Evolutionary conservation across 140 eudicot species (phyloP).

Genomic region (Anethum foeniculum): DNA sequence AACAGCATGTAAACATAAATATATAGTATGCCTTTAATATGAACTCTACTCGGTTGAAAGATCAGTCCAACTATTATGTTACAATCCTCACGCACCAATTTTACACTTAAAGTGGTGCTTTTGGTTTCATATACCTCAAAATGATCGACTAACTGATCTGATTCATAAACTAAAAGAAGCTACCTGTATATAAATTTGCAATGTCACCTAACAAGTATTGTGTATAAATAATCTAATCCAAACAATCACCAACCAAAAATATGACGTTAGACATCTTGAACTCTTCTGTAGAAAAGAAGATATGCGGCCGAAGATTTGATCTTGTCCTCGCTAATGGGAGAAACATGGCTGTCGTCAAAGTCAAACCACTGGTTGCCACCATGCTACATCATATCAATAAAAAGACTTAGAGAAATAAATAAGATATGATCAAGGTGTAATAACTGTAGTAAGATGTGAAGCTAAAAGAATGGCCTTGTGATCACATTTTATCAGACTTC

Average conservation of each 20-base stretch:
- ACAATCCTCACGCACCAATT: not conserved
- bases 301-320: conserved; percentile 85
- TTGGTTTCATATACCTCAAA: not conserved
- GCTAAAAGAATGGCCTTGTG: not conserved
- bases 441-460: not conserved
- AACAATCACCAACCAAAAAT: not conserved
- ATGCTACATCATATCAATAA: conserved; percentile 48
- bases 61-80: not conserved
- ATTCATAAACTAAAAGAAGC: conserved; percentile 11
- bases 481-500: not conserved
- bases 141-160: not conserved
- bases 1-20: not conserved
- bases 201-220: conserved; percentile 4
- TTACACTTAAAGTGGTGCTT: not conserved
- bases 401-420: not conserved
- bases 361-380: conserved; percentile 73
- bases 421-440: not conserved
- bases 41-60: not conserved
- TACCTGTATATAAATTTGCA: conserved; percentile 13
- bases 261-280: conserved; percentile 28
- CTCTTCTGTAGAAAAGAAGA: conserved; percentile 78
- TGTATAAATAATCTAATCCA: conserved; percentile 5
- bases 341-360: conserved; percentile 72
- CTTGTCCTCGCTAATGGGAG: conserved; percentile 55
- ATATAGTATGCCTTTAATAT: not conserved